Evolutionary conservation across 208 protist species (phyloP), one percentile per base, ranked within the genome.

Genomic region (Leishmania mexicana): DNA sequence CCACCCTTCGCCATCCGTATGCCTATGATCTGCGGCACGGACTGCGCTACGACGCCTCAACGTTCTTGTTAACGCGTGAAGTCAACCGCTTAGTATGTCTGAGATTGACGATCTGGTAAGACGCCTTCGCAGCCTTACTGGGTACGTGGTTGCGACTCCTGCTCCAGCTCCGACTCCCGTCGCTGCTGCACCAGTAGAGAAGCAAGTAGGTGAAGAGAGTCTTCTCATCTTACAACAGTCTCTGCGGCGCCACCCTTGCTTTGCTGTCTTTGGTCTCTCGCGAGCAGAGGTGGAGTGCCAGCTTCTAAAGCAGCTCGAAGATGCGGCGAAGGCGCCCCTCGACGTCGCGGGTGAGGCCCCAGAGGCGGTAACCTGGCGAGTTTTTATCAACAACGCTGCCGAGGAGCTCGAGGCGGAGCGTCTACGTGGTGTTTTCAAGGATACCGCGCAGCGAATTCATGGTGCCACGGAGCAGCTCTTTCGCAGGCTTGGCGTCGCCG

Each of bases 381-480:
- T 83, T 53, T 94, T 89, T 84, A 90, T 95, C 38, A 96, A 97
- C 80, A 86, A 89, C n/a, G 78, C 75, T 0, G 89, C 90, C 11
- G 86, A 90, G 35, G n/a, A 80, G 8, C 76, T 97, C 24, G 94
- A 97, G 80, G 75, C 86, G 67, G 93, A 97, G 79, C 88, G 94
- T 8, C 76, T 97, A 15, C 84, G 80, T 45, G 86, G 86, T 68
- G 83, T 93, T n/a, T 96, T 91, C 60, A 31, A 19, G 57, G 85
- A 94, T 28, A 62, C 85, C 8, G 64, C 62, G 10, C 40, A 75
- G 58, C 80, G 82, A 8, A 64, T 87, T 28, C 67, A 80, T 35
- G 72, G 70, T 15, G 64, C 79, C 11, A 64, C 73, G 40, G 73
- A 79, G 2, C 58, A 80, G 17, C 70, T 88, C 6, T 54, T 92